These are phyloP conservation scores for Leccinum variicolor DNA, from an alignment of 768 basidiomycete species.

Conservation along the genomic window DNA sequence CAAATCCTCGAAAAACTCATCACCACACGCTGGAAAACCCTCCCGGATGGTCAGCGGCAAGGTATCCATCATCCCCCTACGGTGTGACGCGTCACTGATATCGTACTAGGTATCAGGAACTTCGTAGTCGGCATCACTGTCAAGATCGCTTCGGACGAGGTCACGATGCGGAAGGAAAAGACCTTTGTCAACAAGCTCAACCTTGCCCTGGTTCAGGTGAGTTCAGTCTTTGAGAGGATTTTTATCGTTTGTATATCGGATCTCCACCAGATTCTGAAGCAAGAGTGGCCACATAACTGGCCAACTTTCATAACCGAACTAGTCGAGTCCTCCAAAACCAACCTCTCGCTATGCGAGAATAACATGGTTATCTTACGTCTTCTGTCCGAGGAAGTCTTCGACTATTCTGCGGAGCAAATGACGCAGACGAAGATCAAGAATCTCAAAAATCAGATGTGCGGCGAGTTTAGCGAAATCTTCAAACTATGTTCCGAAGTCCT, in stretches of 20 bases:
- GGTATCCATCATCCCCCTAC: slow-evolving; percentile 41
- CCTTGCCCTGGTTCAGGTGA: slow-evolving; percentile 88
- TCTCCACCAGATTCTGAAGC: slow-evolving; percentile 81
- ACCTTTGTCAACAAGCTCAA: slow-evolving; percentile 96
- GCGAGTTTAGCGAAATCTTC: slow-evolving; percentile 97
- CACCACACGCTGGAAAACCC: slow-evolving; percentile 90
- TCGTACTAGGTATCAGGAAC: slow-evolving; percentile 79
- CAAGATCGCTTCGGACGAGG: slow-evolving; percentile 90
- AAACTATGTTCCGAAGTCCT: slow-evolving; percentile 95
- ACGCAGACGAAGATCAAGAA: slow-evolving; percentile 97
- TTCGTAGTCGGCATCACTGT: slow-evolving; percentile 93
- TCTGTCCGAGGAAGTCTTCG: slow-evolving; percentile 98
- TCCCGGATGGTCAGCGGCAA: slow-evolving; percentile 91
- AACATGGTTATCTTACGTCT: slow-evolving; percentile 99
- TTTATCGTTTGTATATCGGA: slow-evolving; percentile 3
- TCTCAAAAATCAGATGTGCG: slow-evolving; percentile 97
- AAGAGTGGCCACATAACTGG: slow-evolving; percentile 99
- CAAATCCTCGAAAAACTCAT: slow-evolving; percentile 97
- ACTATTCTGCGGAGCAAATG: slow-evolving; percentile 98
- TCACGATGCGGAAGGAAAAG: slow-evolving; percentile 86
- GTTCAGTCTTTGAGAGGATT: slow-evolving; percentile 10
- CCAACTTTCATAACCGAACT: slow-evolving; percentile 96
- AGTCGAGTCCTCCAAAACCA: slow-evolving; percentile 95
- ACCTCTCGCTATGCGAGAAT: slow-evolving; percentile 96
- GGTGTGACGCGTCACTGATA: slow-evolving; percentile 8